A percentile compares a stretch with the other conserved stretches of the same genome.
These are phyloP conservation scores for Penicillium cosmopolitanum DNA, from an alignment of 495 filamentous ascomycete species.

Conservation along the genomic window DNA sequence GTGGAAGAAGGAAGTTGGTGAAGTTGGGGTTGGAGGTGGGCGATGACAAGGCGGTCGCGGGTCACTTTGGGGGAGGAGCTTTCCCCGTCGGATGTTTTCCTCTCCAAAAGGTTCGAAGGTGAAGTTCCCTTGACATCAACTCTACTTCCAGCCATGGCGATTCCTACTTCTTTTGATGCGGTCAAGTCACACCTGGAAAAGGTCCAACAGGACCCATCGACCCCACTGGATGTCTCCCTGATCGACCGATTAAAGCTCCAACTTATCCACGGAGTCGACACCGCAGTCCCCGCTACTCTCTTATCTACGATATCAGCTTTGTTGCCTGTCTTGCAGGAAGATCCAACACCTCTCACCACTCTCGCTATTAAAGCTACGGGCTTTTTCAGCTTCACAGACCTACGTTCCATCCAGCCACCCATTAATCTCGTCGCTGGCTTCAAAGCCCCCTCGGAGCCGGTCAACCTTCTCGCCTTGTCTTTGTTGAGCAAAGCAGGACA, in stretches of 20 bases:
- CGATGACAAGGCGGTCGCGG: background rate
- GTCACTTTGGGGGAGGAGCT: conserved; percentile 2
- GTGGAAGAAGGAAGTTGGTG: conserved; percentile 11
- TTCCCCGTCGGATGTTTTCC: conserved; percentile 2
- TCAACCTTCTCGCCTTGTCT: conserved; percentile 71
- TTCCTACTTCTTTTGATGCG: conserved; percentile 44
- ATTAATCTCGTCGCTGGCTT: conserved; percentile 57
- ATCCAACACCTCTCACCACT: conserved; percentile 52
- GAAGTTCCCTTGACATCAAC: background rate
- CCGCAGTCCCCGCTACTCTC: conserved; percentile 42
- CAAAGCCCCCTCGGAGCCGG: conserved; percentile 60
- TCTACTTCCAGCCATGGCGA: conserved; percentile 33
- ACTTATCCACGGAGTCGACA: conserved; percentile 35
- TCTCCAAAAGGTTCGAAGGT: background rate
- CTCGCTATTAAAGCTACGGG: conserved; percentile 43
- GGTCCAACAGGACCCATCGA: conserved; percentile 42
- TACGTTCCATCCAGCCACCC: conserved; percentile 49
- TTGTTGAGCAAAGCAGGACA: conserved; percentile 72
- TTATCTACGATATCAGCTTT: conserved; percentile 51
- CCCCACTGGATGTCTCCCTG: conserved; percentile 36
- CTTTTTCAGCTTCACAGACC: conserved; percentile 47
- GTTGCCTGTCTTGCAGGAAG: conserved; percentile 52
- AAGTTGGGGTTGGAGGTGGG: too few relatives aligned
- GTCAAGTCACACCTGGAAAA: conserved; percentile 41
- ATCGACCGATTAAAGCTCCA: conserved; percentile 48